Evolutionary conservation across 805 yeast species (phyloP), one percentile per base, ranked within the genome.

Genomic region (Ogataea methylovora): DNA sequence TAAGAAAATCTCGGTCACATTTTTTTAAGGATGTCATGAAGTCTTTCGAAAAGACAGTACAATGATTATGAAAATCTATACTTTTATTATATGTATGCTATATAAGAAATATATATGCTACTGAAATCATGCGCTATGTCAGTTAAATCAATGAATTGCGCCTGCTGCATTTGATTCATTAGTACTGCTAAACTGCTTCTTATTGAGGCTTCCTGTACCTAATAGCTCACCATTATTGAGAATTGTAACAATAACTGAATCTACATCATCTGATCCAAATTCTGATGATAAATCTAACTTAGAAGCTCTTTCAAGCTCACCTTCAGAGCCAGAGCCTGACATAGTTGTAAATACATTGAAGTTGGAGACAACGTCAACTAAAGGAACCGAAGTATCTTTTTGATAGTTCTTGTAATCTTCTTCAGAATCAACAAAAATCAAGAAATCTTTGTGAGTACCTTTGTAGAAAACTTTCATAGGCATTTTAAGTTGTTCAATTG

Each of bases 291-390:
- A 52, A 39, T 78, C 82, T 14, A 65, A 61, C 36, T 73, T 70
- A 7, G 90, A 79, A 2, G 90, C 94, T 47, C 73, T 78, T 33
- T 79, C 84, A 18, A 82, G 52, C 8, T 69, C 67, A 37, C 95
- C 95, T 46, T 75, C 83, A 4, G 76, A 61, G 22, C 94, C 95
- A 27, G 61, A 61, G 30, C 84, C 81, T 17, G 63, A 65, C 40
- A 69, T 68, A 36, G 74, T 71, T 16, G 71, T 65, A 51, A 68
- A 86, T n/a, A 85, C 67, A 47, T 79, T 72, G 62, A 72, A 83
- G 8, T 69, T 64, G 0, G 79, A 78, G 1, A 83, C 76, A 4
- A 81, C 70, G 27, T 73, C 77, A 10, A 75, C 61, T 37, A 80
- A 60, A 16, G 90, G 79, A 15, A 75, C 56, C 11, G 76, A 58